A percentile compares a stretch with the other conserved stretches of the same genome.
Conservation (phyloP, 2,329 filamentous ascomycete species). For the Trichophyton benhamiae region DNA sequence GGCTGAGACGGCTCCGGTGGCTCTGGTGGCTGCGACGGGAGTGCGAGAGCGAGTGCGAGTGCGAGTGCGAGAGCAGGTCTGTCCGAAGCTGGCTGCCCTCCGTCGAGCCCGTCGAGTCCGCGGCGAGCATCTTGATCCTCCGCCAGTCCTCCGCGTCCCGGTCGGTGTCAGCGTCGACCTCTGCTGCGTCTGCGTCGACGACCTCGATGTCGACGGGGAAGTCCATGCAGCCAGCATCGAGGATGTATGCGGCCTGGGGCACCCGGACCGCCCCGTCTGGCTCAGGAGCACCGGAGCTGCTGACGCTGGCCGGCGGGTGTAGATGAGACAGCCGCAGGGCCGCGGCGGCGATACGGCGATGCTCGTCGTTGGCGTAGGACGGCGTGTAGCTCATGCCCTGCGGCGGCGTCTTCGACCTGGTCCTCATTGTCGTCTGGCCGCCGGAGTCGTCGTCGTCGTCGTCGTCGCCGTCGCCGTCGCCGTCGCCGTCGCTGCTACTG, state of each 20-base stretch:
- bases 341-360: slow-evolving; percentile 2
- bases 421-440: background rate
- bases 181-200: background rate
- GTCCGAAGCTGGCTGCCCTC: background rate
- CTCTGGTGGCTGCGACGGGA: background rate
- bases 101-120: background rate
- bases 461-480: too few relatives aligned
- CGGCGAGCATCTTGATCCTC: background rate
- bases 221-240: slow-evolving; percentile 7
- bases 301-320: background rate
- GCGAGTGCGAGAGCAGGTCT: background rate
- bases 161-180: background rate
- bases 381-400: slow-evolving; percentile 3
- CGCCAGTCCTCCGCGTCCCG: background rate
- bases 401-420: background rate
- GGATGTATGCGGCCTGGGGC: slow-evolving; percentile 9
- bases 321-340: background rate
- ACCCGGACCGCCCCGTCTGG: background rate
- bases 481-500: too few relatives aligned
- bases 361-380: slow-evolving; percentile 1
- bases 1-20: background rate
- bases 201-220: slow-evolving; percentile 3
- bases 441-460: background rate
- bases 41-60: background rate
- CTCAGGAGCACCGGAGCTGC: background rate